Evolutionary conservation across 129 eudicot species (phyloP), one percentile per base, ranked within the genome.

Genomic region (Artemisia annua): DNA sequence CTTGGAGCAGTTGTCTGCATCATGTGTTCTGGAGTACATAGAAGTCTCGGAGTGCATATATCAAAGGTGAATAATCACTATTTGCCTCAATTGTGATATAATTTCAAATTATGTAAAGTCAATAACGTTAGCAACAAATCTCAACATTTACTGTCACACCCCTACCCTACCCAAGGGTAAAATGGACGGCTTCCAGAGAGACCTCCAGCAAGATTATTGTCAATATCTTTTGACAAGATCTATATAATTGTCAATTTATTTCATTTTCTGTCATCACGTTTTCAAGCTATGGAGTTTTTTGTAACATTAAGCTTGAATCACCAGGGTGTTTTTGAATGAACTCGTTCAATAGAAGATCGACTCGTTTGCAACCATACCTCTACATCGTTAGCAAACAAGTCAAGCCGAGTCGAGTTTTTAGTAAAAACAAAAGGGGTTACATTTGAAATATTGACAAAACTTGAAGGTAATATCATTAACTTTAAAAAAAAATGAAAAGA

Each of bases 1-100:
- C 82, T 86, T 73, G 97, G 99, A 73, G 85, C 89, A 63, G 88
- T 94, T 80, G 83, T 94, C 58, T 94, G 99, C 63, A 94, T 94
- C 74, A 90, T 86, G 88, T 94, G 99, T 77, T 90, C 99, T 59
- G 99, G 99, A 61, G 88, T 90, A 51, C 99, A 94, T 77, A 84
- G 99, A 88, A 94, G 99, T 86, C 93, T 94, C 12, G 99, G 99
- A 72, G 99, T 86, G 73, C 99, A 94, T 67, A 88, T 90, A 72
- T 82, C 99, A 70, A 88, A 94, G 99, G 99, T 90, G 7, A 61
- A 24, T 54, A 18, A 32, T 35, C 66, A 63, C 24, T 77, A 35
- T 8, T n/a, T 63, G 76, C 58, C 56, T 24, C 64, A 18, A 30
- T 77, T 66, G 13, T 5, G 8, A 65, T 19, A 52, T 53, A 16